Percentiles rank a stretch among this genome's conserved stretches.
Conservation (phyloP, 371 early-diverging fungal genomes). For the Fennellomyces sp. region DNA sequence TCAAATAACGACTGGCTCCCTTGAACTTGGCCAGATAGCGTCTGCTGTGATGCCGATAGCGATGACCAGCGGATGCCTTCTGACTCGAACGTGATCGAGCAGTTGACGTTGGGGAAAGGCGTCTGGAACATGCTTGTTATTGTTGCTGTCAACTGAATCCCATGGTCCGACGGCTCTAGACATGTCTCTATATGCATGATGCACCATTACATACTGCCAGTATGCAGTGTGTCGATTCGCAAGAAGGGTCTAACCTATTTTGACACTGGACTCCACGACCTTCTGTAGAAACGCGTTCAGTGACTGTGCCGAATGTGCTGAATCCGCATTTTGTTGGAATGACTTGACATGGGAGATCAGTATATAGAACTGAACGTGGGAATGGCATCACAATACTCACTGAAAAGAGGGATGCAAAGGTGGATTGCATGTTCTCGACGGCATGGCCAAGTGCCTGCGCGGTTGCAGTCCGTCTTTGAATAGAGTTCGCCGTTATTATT, state of each 20-base stretch:
- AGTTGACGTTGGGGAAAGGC: slow-evolving; percentile 11
- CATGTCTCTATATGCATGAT: slow-evolving; percentile 9
- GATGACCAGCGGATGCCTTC: not conserved
- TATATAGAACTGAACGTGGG: too few relatives aligned
- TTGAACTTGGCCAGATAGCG: not conserved
- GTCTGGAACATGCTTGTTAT: slow-evolving; percentile 14
- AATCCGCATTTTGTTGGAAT: not conserved
- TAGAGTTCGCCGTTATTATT: not conserved
- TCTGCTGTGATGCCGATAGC: not conserved
- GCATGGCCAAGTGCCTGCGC: not conserved
- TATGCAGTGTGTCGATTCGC: not conserved
- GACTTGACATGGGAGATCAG: too few relatives aligned
- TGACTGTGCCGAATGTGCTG: not conserved
- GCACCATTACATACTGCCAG: too few relatives aligned
- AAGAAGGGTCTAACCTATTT: not conserved
- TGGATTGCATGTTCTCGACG: not conserved
- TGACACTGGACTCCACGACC: not conserved
- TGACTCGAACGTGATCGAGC: slow-evolving; percentile 10
- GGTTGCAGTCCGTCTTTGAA: not conserved
- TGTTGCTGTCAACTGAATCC: slow-evolving; percentile 11
- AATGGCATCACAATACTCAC: not conserved
- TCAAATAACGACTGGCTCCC: not conserved
- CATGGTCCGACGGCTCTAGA: slow-evolving; percentile 8
- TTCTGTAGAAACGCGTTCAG: not conserved
- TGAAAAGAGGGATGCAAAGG: not conserved